Base-by-base conservation (phyloP, 768 basidiomycete species). In the Kwoniella botswanensis region DNA sequence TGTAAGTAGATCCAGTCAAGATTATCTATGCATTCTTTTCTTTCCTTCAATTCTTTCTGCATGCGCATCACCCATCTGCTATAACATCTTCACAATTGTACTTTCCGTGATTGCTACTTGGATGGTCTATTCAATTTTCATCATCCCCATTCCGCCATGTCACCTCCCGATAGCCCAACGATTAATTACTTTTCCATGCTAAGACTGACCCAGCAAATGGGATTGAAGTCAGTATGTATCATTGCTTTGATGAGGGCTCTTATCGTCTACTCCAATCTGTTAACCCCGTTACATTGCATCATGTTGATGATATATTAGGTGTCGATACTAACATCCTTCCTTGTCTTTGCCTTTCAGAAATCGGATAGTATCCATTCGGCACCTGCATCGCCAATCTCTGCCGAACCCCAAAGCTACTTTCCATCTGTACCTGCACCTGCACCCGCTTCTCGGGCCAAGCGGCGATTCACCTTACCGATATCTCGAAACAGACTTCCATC, bases 131-230 rank as follows among this genome's bases (percentile, higher is more conserved):
- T 7, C 56, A 1, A 17, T 6, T 21, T 26, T 1, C 24, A 53
- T 44, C 42, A 59, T 50, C 53, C 26, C 67, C 22, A 22, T 22
- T 65, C 44, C 17, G 52, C 43, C 53, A 60, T 46, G 12, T 53
- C 54, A 53, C 57, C 55, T 29, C 9, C 62, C n/a, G 26, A 53
- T 22, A 44, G 74, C 76, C 78, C 74, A 67, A 60, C 61, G 78
- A 80, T 80, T 77, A 80, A 72, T 74, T 75, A 71, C 72, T 75
- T 72, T 77, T 80, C 79, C 79, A 80, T 80, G 79, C 79, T 80
- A 80, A 80, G 65, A 73, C 79, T 75, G 79, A 80, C 75, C 79
- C 75, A 73, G 7, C 35, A 61, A 57, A 70, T 67, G 77, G 79
- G 78, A 35, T 41, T 78, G 79, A 80, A 75, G 77, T 75, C 59